These are phyloP conservation scores for Yamadazyma dushanensis DNA, from an alignment of 1,139 yeast genomes.

Conservation along the genomic window DNA sequence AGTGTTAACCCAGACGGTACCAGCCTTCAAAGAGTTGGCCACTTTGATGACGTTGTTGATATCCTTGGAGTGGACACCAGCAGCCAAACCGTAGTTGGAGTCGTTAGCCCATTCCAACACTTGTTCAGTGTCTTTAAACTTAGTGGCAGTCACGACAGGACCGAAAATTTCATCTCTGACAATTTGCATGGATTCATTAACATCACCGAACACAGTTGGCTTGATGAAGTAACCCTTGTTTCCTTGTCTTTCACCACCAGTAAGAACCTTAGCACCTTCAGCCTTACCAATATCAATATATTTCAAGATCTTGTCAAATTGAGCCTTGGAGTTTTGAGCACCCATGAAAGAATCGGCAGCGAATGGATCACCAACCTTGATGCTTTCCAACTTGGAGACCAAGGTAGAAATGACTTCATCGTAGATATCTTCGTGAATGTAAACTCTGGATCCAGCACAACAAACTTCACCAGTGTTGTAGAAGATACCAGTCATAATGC, in stretches of 20 bases:
- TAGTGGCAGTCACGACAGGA: slow-evolving; percentile 75
- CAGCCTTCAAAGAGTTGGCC: slow-evolving; percentile 69
- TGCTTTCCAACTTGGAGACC: slow-evolving; percentile 47
- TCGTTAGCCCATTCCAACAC: slow-evolving; percentile 70
- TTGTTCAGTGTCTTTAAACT: slow-evolving; percentile 72
- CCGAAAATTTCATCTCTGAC: slow-evolving; percentile 86
- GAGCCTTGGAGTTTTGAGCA: slow-evolving; percentile 77
- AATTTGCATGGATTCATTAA: slow-evolving; percentile 63
- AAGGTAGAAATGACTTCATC: slow-evolving; percentile 64
- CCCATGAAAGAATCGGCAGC: slow-evolving; percentile 75
- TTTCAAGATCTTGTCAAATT: slow-evolving; percentile 70
- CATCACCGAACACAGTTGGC: slow-evolving; percentile 80
- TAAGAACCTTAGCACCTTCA: slow-evolving; percentile 72
- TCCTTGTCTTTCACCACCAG: slow-evolving; percentile 75
- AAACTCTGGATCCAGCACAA: slow-evolving; percentile 83
- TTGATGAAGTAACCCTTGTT: slow-evolving; percentile 73
- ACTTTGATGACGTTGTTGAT: slow-evolving; percentile 70
- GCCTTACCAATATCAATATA: slow-evolving; percentile 72
- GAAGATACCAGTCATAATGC: slow-evolving; percentile 55
- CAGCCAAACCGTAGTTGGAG: slow-evolving; percentile 78
- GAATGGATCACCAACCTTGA: slow-evolving; percentile 75
- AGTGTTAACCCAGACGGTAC: slow-evolving; percentile 84
- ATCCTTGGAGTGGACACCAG: slow-evolving; percentile 73
- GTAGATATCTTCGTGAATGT: slow-evolving; percentile 74
- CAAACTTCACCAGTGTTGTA: slow-evolving; percentile 89